phyloP scores from a whole-genome alignment of 2,329 filamentous ascomycete genomes.

The Amesomyces nigricolor region DNA sequence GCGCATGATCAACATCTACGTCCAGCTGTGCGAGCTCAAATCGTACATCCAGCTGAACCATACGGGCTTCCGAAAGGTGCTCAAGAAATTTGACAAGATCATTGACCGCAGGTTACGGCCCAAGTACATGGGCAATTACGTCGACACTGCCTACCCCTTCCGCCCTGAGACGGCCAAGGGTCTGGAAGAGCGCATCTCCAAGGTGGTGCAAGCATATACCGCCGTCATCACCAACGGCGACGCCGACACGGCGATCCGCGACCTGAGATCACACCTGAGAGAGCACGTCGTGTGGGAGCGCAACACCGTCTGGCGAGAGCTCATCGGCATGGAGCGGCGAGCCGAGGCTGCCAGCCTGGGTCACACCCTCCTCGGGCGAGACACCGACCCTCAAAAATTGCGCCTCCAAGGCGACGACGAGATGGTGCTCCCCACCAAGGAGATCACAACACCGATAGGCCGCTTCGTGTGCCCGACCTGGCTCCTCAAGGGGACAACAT shows the following conservation, averaged over 20 bases:
- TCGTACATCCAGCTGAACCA: constrained; percentile 94
- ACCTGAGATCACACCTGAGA: constrained; percentile 81
- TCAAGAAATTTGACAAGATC: constrained; percentile 99
- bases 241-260: constrained; percentile 67
- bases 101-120: constrained; percentile 74
- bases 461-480: constrained; percentile 70
- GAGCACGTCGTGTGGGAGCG: constrained; percentile 99
- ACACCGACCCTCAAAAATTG: constrained; percentile 60
- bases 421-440: constrained; percentile 55
- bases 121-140: constrained; percentile 66
- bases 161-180: constrained; percentile 62
- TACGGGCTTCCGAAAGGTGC: constrained; percentile 90
- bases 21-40: constrained; percentile 89
- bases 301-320: constrained; percentile 97
- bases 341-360: constrained; percentile 91
- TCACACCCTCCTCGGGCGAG: constrained; percentile 72
- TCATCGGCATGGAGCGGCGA: constrained; percentile 95
- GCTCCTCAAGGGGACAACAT: constrained; percentile 77
- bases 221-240: constrained; percentile 79
- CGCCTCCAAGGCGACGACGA: constrained; percentile 81
- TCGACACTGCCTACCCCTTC: constrained; percentile 80
- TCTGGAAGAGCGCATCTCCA: constrained; percentile 65
- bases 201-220: constrained; percentile 75
- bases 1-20: constrained; percentile 78
- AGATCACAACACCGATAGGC: constrained; percentile 74